Conservation (phyloP, 352 stramenopile species). For the Phytophthora agathidicida region DNA sequence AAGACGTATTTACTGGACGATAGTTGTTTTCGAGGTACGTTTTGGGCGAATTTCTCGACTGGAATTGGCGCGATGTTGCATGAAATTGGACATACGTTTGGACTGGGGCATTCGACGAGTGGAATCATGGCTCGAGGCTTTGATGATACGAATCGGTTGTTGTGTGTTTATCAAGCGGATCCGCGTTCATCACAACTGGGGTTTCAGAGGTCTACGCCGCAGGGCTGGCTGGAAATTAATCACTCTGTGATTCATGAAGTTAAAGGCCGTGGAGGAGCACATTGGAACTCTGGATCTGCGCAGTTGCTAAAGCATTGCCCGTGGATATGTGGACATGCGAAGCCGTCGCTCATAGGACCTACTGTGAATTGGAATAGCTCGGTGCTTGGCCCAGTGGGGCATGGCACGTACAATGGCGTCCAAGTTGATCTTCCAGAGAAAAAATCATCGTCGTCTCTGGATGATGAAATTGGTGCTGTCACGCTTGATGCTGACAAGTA, state of each 20-base stretch:
- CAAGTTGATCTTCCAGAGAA: constrained; percentile 43
- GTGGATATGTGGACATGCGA: constrained; percentile 56
- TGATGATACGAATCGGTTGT: constrained; percentile 73
- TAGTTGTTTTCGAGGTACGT: constrained; percentile 62
- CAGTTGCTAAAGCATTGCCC: constrained; percentile 52
- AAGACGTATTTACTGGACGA: constrained; percentile 55
- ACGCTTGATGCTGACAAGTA: constrained; percentile 46
- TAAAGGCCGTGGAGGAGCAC: constrained; percentile 32
- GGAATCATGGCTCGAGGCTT: constrained; percentile 78
- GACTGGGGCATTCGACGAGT: constrained; percentile 55
- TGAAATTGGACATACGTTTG: constrained; percentile 68
- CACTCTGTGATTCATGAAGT: constrained; percentile 44
- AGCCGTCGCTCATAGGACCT: constrained; percentile 38
- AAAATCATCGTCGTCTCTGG: constrained; percentile 6
- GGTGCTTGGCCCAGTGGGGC: constrained; percentile 52
- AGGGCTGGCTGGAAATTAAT: constrained; percentile 50
- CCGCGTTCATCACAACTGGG: constrained; percentile 19
- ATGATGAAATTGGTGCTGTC: constrained; percentile 52
- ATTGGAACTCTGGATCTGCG: constrained; percentile 66
- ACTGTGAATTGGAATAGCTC: constrained; percentile 50
- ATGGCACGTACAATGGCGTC: constrained; percentile 45
- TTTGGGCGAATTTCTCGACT: constrained; percentile 71
- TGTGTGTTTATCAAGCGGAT: constrained; percentile 51
- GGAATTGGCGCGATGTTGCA: constrained; percentile 71
- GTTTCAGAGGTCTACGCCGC: constrained; percentile 12